phyloP scores from a whole-genome alignment of 495 filamentous ascomycete genomes.

The Penicilliopsis zonata region DNA sequence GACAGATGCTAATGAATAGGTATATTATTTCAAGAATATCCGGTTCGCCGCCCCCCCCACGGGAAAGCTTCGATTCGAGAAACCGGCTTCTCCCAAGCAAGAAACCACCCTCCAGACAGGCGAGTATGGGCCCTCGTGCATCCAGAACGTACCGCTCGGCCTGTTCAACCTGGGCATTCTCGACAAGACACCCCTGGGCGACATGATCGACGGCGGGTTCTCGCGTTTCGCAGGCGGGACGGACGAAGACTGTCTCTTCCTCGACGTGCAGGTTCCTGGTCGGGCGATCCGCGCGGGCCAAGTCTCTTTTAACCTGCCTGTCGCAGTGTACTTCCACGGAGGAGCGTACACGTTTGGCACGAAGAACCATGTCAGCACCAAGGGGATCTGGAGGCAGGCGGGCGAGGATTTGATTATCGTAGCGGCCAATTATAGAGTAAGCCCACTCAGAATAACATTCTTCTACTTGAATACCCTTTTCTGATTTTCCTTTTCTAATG shows the following conservation, averaged over 20 bases:
- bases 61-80: slow-evolving; percentile 38
- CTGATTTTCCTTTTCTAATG: too few species aligned
- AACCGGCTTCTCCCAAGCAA: slow-evolving; percentile 32
- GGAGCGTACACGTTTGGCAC: slow-evolving; percentile 14
- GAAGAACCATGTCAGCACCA: slow-evolving; percentile 13
- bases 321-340: slow-evolving; percentile 20
- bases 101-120: slow-evolving; percentile 36
- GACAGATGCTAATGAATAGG: slow-evolving; percentile 2
- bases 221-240: slow-evolving; percentile 1
- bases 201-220: slow-evolving; percentile 3
- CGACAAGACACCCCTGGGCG: slow-evolving; percentile 8
- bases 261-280: slow-evolving; percentile 27
- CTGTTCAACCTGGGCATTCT: slow-evolving; percentile 6
- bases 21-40: slow-evolving; percentile 27
- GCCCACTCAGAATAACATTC: slow-evolving; percentile 5
- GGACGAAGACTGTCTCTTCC: slow-evolving; percentile 28
- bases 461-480: too few species aligned
- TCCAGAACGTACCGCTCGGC: slow-evolving; percentile 14
- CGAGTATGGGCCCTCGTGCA: slow-evolving; percentile 30
- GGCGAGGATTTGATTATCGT: slow-evolving; percentile 28
- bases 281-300: slow-evolving; percentile 17
- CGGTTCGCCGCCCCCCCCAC: slow-evolving; percentile 42
- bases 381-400: slow-evolving; percentile 10
- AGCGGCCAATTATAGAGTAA: slow-evolving; percentile 24
- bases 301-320: slow-evolving; percentile 8